A percentile compares a stretch with the other conserved stretches of the same genome.
phyloP scores from a whole-genome alignment of 73 alveolate genomes.

The Stentor roeselii region DNA sequence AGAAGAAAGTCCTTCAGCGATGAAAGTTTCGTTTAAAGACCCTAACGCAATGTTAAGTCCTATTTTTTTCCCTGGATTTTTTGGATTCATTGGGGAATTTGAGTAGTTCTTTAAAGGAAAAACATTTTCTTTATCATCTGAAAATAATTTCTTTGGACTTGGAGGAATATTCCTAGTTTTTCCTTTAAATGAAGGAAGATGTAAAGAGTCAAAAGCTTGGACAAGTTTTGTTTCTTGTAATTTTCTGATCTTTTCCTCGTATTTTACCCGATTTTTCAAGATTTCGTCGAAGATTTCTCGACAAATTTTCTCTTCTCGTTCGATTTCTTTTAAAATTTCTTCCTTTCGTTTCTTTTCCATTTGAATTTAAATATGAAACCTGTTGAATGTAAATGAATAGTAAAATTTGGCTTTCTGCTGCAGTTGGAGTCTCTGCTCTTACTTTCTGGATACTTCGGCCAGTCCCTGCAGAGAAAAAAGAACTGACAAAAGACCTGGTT shows the following conservation, averaged over 20 bases:
- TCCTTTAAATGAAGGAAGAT: too few species aligned
- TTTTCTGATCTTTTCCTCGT: not conserved
- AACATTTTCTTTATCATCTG: not conserved
- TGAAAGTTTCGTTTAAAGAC: not conserved
- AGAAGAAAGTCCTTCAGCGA: not conserved
- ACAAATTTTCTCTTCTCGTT: not conserved
- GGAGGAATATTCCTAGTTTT: not conserved
- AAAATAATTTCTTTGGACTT: not conserved
- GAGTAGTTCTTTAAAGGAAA: not conserved
- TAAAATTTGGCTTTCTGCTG: too few species aligned
- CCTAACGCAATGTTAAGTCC: not conserved
- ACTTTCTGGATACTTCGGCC: too few species aligned
- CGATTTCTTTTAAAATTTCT: slow-evolving; percentile 5
- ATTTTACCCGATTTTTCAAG: not conserved
- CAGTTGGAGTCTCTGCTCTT: too few species aligned
- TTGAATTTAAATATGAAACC: too few species aligned
- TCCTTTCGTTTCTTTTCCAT: not conserved
- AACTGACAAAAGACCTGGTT: too few species aligned
- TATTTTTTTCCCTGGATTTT: not conserved
- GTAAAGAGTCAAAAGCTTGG: not conserved
- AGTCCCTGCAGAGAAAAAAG: too few species aligned
- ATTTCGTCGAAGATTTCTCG: not conserved
- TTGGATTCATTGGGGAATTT: not conserved
- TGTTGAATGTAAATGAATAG: too few species aligned
- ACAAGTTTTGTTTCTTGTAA: not conserved